Evolutionary conservation across 768 basidiomycete genomes (phyloP).

Genomic region (Trametes cinnabarina): DNA sequence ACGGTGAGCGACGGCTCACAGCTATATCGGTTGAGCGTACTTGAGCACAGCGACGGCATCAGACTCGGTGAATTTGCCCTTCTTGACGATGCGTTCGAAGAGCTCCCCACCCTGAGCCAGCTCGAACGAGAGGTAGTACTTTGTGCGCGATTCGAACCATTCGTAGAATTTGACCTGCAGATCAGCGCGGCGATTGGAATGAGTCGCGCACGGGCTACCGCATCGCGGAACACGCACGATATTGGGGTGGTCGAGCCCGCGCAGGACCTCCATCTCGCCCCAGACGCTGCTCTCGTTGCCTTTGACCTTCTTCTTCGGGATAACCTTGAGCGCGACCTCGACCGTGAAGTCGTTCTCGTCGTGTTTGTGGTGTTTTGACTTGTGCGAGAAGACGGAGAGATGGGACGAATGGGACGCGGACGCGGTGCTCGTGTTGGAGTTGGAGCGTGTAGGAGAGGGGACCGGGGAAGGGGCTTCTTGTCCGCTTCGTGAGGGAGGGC

Average conservation of each 20-base stretch:
- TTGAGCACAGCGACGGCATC: conserved; percentile 79
- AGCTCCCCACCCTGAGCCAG: conserved; percentile 93
- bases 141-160: conserved; percentile 91
- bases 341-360: conserved; percentile 38
- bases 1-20: neutral
- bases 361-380: conserved; percentile 8
- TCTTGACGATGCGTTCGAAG: conserved; percentile 81
- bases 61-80: conserved; percentile 90
- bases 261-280: conserved; percentile 91
- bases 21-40: conserved; percentile 41
- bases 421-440: conserved; percentile 13
- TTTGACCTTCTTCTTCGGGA: conserved; percentile 94
- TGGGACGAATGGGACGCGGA: conserved; percentile 9
- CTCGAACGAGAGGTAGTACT: conserved; percentile 95
- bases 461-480: neutral
- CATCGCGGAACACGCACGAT: conserved; percentile 53
- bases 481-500: neutral
- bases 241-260: conserved; percentile 87
- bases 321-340: conserved; percentile 86
- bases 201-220: too few species aligned
- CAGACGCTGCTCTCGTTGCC: conserved; percentile 86
- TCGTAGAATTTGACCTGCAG: conserved; percentile 92
- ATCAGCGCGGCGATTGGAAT: neutral
- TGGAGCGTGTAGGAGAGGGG: conserved; percentile 10
- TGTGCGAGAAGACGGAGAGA: conserved; percentile 14